Evolutionary conservation across 768 basidiomycete genomes (phyloP).

Genomic region (Lanmaoa rubissima): DNA sequence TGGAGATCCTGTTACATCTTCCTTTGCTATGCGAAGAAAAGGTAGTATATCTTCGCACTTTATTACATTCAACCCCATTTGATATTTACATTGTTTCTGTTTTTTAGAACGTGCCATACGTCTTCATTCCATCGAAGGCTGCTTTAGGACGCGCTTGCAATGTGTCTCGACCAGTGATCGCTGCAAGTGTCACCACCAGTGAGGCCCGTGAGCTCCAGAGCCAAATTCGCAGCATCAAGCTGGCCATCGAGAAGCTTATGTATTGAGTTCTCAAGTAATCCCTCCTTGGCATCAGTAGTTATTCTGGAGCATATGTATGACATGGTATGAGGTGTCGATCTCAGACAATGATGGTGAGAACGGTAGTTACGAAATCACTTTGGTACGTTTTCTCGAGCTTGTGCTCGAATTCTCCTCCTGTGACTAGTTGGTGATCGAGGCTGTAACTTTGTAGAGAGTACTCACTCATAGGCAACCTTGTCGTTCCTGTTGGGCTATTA

Average conservation of each 20-base stretch:
- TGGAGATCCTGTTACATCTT: conserved; percentile 96
- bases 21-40: conserved; percentile 99
- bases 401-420: conserved; percentile 77
- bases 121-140: conserved; percentile 94
- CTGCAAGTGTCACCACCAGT: conserved; percentile 94
- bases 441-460: conserved; percentile 6
- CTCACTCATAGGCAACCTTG: conserved; percentile 88
- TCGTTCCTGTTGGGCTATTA: conserved; percentile 67
- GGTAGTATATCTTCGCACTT: conserved; percentile 39
- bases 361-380: conserved; percentile 47
- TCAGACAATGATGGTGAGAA: neutral
- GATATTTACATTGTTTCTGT: conserved; percentile 1
- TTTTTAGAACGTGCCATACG: conserved; percentile 88
- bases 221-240: conserved; percentile 87
- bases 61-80: neutral
- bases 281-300: conserved; percentile 4
- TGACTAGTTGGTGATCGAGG: neutral
- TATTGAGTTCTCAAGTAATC: conserved; percentile 28
- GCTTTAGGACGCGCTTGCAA: conserved; percentile 95
- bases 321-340: conserved; percentile 4
- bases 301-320: conserved; percentile 12
- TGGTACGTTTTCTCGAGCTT: conserved; percentile 88
- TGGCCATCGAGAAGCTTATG: conserved; percentile 70
- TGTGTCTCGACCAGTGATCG: conserved; percentile 91
- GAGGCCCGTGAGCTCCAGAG: conserved; percentile 87